Conservation (phyloP, 2,329 filamentous ascomycete genomes). For the Gnomoniopsis sp. region DNA sequence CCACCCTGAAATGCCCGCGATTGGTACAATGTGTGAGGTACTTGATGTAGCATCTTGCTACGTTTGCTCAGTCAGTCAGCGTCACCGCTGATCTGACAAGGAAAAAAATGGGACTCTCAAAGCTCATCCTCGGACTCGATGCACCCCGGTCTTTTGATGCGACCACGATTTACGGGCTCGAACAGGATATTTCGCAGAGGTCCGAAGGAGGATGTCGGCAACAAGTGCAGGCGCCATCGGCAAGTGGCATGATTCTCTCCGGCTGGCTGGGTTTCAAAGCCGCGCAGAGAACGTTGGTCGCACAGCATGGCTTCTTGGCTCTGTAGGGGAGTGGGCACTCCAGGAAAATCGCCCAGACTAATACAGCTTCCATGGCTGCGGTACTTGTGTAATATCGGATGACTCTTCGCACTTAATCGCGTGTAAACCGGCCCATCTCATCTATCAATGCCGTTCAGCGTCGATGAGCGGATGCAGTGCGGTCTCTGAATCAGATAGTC, state of each 20-base stretch:
- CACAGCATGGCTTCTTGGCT: conserved; percentile 6
- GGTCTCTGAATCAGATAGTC: background rate
- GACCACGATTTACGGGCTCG: too few species aligned
- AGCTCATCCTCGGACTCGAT: too few species aligned
- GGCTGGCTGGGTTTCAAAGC: background rate
- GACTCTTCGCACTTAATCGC: background rate
- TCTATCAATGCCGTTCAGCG: background rate
- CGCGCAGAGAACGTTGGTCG: background rate
- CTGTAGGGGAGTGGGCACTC: background rate
- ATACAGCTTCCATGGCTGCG: background rate
- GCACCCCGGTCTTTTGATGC: too few species aligned
- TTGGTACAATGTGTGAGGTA: background rate
- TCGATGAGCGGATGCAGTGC: background rate
- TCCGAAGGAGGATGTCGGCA: background rate
- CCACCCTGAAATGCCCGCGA: background rate
- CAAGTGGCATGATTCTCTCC: background rate
- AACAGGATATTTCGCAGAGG: background rate
- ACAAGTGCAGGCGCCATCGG: background rate
- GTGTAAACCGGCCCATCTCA: background rate
- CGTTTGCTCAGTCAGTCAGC: background rate
- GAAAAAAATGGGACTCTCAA: too few species aligned
- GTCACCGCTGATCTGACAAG: background rate
- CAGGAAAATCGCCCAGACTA: background rate
- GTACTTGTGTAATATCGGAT: background rate
- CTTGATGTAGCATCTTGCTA: background rate